These are phyloP conservation scores for Zychaea mexicana DNA, from an alignment of 371 early-diverging fungal species.

Conservation along the genomic window DNA sequence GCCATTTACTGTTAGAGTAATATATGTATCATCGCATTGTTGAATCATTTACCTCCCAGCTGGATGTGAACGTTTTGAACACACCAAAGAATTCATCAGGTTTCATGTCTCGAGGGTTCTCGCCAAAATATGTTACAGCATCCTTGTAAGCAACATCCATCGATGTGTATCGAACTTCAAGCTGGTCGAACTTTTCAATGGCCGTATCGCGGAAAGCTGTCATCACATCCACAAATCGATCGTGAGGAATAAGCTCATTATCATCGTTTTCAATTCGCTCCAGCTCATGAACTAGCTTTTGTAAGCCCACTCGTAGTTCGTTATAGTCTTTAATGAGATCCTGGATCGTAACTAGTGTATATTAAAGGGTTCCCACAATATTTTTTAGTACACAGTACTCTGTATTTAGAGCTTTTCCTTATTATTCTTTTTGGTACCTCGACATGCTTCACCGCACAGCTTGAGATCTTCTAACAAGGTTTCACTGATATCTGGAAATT, in stretches of 20 bases:
- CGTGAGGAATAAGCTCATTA: constrained; percentile 18
- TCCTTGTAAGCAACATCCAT: constrained; percentile 74
- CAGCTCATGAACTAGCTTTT: constrained; percentile 51
- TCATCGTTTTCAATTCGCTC: constrained; percentile 44
- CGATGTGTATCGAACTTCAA: constrained; percentile 52
- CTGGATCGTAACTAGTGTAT: constrained; percentile 52
- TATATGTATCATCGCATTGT: too few relatives aligned
- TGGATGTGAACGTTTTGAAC: constrained; percentile 79
- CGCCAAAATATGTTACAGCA: constrained; percentile 79
- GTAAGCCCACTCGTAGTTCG: constrained; percentile 59
- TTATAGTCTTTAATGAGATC: constrained; percentile 62
- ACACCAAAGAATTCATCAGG: constrained; percentile 92
- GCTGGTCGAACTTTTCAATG: constrained; percentile 46
- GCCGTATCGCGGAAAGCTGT: constrained; percentile 55
- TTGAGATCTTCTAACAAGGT: constrained; percentile 68
- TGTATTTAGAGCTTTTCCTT: constrained; percentile 1
- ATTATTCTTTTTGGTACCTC: constrained; percentile 55
- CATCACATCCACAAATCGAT: constrained; percentile 45
- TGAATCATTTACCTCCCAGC: constrained; percentile 64
- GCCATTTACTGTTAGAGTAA: neutral
- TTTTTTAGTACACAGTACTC: neutral
- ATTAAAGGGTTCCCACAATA: neutral
- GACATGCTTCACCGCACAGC: constrained; percentile 74
- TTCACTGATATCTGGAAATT: constrained; percentile 61
- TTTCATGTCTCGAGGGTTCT: constrained; percentile 76